These are phyloP conservation scores for Mallotus japonicus DNA, from an alignment of 441 rosid genomes.

Conservation along the genomic window DNA sequence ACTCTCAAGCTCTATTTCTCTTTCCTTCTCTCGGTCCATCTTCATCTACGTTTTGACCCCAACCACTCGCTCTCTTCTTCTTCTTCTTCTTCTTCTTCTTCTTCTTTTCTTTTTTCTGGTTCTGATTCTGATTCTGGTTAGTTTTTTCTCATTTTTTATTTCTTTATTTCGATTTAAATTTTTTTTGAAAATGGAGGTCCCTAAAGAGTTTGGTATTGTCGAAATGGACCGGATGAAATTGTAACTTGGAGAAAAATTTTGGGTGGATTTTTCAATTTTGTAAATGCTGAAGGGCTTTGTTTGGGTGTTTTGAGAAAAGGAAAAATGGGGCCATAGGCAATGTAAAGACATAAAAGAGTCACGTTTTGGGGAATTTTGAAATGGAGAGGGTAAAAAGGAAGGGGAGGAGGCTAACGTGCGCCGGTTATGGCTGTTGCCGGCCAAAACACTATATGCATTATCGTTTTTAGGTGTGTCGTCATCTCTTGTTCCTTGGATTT, in stretches of 20 bases:
- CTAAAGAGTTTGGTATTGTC: slow-evolving; percentile 16
- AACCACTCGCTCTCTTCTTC: slow-evolving; percentile 20
- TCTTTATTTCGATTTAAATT: slow-evolving; percentile 17
- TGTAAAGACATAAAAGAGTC: slow-evolving; percentile 22
- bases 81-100: slow-evolving; percentile 20
- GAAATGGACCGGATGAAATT: neutral
- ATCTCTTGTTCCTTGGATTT: no score
- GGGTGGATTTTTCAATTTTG: slow-evolving; percentile 3
- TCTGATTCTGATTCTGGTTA: slow-evolving; percentile 28
- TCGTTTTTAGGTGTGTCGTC: no score
- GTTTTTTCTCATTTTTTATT: slow-evolving; percentile 17
- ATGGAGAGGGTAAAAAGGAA: neutral
- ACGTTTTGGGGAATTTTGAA: slow-evolving; percentile 33
- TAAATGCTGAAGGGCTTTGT: slow-evolving; percentile 9
- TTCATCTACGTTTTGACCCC: slow-evolving; percentile 49
- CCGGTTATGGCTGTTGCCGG: slow-evolving; percentile 29
- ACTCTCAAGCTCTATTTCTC: slow-evolving; percentile 98
- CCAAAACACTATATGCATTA: slow-evolving; percentile 14
- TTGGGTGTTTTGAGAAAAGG: neutral
- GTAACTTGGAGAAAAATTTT: neutral
- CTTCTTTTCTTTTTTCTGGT: slow-evolving; percentile 6
- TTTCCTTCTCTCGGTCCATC: slow-evolving; percentile 99
- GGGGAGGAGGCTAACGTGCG: slow-evolving; percentile 30
- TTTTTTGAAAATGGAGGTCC: slow-evolving; percentile 34
- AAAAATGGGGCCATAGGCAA: slow-evolving; percentile 25